Conservation (phyloP, 768 basidiomycete genomes). For the Lactarius pseudohatsudake region DNA sequence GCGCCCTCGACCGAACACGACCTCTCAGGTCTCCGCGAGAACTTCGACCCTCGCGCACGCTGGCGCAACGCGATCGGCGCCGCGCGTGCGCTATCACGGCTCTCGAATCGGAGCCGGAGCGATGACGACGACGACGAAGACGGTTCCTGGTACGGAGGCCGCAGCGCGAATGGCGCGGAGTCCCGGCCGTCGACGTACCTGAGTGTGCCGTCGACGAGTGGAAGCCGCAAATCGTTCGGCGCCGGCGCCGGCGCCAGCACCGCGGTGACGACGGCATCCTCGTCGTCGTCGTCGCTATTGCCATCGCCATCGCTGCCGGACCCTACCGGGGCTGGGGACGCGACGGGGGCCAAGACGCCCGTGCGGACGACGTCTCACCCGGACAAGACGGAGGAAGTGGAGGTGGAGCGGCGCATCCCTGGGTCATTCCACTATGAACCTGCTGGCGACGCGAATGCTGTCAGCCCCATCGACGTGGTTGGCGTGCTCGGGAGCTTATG, state of each 20-base stretch:
- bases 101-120: not conserved
- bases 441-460: not conserved
- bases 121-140: not conserved
- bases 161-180: not conserved
- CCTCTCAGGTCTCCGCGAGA: constrained; percentile 72
- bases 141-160: not conserved
- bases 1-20: constrained; percentile 71
- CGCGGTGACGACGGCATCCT: not conserved
- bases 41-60: constrained; percentile 73
- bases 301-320: not conserved
- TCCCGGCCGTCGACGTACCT: not conserved
- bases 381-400: not conserved
- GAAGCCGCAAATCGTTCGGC: not conserved
- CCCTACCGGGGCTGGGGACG: not conserved
- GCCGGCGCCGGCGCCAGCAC: not conserved
- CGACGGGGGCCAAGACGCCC: not conserved
- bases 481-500: constrained; percentile 16
- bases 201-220: not conserved
- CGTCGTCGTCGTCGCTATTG: not conserved
- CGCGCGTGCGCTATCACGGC: constrained; percentile 36
- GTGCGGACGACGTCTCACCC: not conserved
- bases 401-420: constrained; percentile 16
- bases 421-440: constrained; percentile 21
- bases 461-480: not conserved
- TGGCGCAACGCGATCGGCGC: constrained; percentile 72